phyloP scores from a whole-genome alignment of 2,329 filamentous ascomycete species.

The Aspergillus sp. region DNA sequence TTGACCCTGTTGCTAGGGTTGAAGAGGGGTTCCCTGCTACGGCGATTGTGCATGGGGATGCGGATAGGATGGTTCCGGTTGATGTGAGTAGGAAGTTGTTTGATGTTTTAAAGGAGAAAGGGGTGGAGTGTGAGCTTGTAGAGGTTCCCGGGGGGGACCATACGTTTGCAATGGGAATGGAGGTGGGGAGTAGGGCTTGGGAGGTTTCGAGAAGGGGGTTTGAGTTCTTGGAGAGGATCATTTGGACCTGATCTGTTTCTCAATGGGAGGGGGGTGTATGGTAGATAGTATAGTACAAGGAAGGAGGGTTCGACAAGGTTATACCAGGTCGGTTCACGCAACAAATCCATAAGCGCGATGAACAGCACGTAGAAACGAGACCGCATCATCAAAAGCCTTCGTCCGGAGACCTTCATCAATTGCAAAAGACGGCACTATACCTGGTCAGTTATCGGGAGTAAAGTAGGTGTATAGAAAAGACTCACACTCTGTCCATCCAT shows the following conservation, averaged over 20 bases:
- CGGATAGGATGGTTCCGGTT: constrained; percentile 42
- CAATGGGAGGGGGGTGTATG: too few relatives aligned
- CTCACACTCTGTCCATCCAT: constrained; percentile 3
- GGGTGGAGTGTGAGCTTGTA: constrained; percentile 36
- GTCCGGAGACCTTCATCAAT: not conserved
- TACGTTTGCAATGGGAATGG: constrained; percentile 46
- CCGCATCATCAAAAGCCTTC: not conserved
- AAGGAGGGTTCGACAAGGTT: too few relatives aligned
- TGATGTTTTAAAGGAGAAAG: constrained; percentile 23
- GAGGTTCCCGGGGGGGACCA: constrained; percentile 45
- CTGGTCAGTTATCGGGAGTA: not conserved
- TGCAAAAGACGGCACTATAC: not conserved
- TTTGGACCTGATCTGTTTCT: constrained; percentile 1
- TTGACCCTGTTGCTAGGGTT: constrained; percentile 39
- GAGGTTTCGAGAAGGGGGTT: constrained; percentile 41
- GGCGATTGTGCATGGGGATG: constrained; percentile 44
- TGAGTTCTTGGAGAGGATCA: constrained; percentile 40
- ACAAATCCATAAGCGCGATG: not conserved
- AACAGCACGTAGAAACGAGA: not conserved
- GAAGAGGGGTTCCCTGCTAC: constrained; percentile 36
- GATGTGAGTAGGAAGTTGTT: constrained; percentile 35
- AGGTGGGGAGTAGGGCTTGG: constrained; percentile 36
- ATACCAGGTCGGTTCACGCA: too few relatives aligned
- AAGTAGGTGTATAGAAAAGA: not conserved
- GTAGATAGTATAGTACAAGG: too few relatives aligned